Conservation (phyloP, 176 grass and related monocot genomes). For the Miscanthus lutarioriparius region DNA sequence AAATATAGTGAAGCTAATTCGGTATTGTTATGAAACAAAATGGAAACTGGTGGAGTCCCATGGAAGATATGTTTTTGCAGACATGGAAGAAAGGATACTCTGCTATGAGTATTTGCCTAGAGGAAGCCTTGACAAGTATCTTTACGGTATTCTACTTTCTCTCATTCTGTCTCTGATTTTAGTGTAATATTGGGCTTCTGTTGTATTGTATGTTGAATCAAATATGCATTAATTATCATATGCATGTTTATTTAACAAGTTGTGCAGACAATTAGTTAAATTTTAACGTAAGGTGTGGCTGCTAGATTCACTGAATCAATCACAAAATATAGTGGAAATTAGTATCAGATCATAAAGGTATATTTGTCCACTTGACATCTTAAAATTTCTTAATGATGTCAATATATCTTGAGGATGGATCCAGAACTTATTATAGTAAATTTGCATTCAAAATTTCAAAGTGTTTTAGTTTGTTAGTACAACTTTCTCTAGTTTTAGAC, state of each 20-base stretch:
- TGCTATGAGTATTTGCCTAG: conserved; percentile 36
- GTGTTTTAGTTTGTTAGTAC: neutral
- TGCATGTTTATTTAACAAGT: neutral
- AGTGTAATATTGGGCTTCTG: neutral
- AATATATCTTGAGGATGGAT: neutral
- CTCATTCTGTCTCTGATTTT: neutral
- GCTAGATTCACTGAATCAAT: neutral
- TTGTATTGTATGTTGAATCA: neutral
- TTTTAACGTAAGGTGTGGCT: no score
- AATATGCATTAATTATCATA: neutral
- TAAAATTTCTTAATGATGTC: neutral
- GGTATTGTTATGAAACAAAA: conserved; percentile 24
- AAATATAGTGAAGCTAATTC: conserved; percentile 31
- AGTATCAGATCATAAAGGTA: neutral
- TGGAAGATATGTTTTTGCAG: neutral
- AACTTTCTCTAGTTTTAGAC: neutral
- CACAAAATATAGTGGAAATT: neutral
- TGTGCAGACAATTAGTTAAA: neutral
- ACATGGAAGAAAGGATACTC: neutral
- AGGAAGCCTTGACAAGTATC: conserved; percentile 32
- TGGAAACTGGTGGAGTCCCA: neutral
- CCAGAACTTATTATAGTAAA: neutral
- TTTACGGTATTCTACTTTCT: conserved; percentile 2
- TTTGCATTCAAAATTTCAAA: neutral
- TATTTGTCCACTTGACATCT: neutral